Conservation (phyloP, 2,329 filamentous ascomycete genomes). For the Fusarium newnesense region DNA sequence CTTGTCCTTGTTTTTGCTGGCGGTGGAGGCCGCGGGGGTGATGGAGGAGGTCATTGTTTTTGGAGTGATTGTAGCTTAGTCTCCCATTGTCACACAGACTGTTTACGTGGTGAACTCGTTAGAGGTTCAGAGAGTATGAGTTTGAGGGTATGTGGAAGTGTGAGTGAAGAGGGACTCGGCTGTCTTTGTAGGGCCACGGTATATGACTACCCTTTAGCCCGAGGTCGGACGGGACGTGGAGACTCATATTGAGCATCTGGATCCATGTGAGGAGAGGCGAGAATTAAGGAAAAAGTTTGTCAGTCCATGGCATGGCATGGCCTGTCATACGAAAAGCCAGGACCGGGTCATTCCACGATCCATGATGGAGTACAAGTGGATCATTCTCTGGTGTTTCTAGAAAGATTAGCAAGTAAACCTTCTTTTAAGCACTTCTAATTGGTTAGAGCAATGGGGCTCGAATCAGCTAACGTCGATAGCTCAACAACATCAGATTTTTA, state of each 20-base stretch:
- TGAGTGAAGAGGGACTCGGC: constrained; percentile 6
- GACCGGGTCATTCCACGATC: constrained; percentile 25
- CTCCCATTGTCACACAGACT: constrained; percentile 39
- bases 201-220: constrained; percentile 24
- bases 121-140: background rate
- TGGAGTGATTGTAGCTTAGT: constrained; percentile 15
- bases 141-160: background rate
- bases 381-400: constrained; percentile 24
- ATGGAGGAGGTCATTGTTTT: constrained; percentile 30
- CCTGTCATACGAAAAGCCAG: constrained; percentile 24
- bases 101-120: constrained; percentile 1
- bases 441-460: constrained; percentile 3
- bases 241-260: background rate
- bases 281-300: constrained; percentile 28
- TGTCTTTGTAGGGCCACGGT: constrained; percentile 26
- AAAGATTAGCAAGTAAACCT: constrained; percentile 13
- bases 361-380: constrained; percentile 26
- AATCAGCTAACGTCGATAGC: constrained; percentile 14
- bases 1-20: constrained; percentile 21
- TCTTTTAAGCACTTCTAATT: constrained; percentile 1
- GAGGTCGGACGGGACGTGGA: constrained; percentile 29
- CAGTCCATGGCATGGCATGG: constrained; percentile 22
- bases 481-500: background rate
- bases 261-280: constrained; percentile 24
- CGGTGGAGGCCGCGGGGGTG: constrained; percentile 29